These are phyloP conservation scores for Talaromyces thailandensis DNA, from an alignment of 495 filamentous ascomycete species.

Conservation along the genomic window DNA sequence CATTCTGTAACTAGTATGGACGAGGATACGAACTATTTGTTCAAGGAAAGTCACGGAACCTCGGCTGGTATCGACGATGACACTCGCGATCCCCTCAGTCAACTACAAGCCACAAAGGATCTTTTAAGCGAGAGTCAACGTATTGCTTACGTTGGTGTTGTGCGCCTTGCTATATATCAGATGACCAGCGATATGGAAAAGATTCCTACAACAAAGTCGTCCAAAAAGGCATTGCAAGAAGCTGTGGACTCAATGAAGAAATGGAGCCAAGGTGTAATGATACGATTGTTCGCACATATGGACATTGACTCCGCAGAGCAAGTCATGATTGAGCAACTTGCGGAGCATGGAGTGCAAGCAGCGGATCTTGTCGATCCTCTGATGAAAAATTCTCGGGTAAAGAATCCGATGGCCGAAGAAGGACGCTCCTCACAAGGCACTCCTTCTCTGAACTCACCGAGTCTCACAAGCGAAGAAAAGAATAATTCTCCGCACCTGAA, in stretches of 20 bases:
- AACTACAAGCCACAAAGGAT: conserved; percentile 94
- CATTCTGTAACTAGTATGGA: conserved; percentile 93
- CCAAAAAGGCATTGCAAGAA: conserved; percentile 59
- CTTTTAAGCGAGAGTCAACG: conserved; percentile 90
- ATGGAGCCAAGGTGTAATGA: conserved; percentile 98
- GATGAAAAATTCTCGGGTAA: conserved; percentile 89
- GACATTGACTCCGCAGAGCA: conserved; percentile 84
- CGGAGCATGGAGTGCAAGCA: conserved; percentile 81
- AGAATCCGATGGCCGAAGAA: conserved; percentile 74
- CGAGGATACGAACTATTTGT: conserved; percentile 93
- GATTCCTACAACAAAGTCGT: conserved; percentile 40
- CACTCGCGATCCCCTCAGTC: conserved; percentile 71
- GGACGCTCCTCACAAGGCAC: conserved; percentile 10
- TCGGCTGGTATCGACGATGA: conserved; percentile 63
- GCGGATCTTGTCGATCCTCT: conserved; percentile 73
- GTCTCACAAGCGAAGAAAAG: conserved; percentile 16
- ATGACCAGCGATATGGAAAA: conserved; percentile 62
- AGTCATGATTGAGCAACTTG: conserved; percentile 97
- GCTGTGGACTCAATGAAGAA: conserved; percentile 75
- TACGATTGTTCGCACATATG: conserved; percentile 89
- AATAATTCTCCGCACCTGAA: conserved; percentile 20
- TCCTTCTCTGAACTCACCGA: conserved; percentile 20
- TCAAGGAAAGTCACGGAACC: conserved; percentile 57
- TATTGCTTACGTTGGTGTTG: conserved; percentile 91
- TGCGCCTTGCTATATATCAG: conserved; percentile 63